Base-by-base conservation (phyloP, 176 grass and related monocot species). In the Avena insularis region DNA sequence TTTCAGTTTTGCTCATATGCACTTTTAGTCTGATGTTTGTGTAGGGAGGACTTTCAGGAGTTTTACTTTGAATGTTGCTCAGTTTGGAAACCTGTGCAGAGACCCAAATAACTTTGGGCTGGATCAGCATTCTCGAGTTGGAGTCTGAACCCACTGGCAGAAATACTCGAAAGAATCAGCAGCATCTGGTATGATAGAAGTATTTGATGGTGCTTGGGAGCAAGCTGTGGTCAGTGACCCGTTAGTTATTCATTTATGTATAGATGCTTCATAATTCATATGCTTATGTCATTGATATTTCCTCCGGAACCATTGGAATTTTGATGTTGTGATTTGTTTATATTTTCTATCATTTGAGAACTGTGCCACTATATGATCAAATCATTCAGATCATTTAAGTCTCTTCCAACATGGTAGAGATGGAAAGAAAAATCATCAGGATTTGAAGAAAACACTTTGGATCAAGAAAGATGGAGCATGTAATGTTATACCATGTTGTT, bases 361-460 rank as follows among this genome's bases (percentile, higher is more conserved):
- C 69, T 96, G 61, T 88, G n/a, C n/a, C n/a, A 87, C 48, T 16
- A 76, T 6, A 71, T 40, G 2, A 63, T 31, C 71, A n/a, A n/a
- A n/a, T n/a, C 25, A n/a, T 63, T 76, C 12, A 12, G 33, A 45
- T 21, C 84, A 71, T 6, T 59, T 31, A 19, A 71, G 47, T 59
- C 77, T 64, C 8, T 82, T 31, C 29, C 4, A 6, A 79, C 55
- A 15, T 75, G 19, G 10, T 95, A 72, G 79, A 92, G 40, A 95
- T 75, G 6, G 90, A 95, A 77, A 90, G 23, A 65, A 82, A 73
- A 6, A 29, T 82, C 49, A 77, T 93, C 14, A 77, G 58, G 81
- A 74, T 12, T 74, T 89, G 81, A 95, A 90, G 74, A 82, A 88
- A 88, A 71, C 93, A 80, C 91, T 95, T 85, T 91, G 87, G 91